Conservation (phyloP, 2,329 filamentous ascomycete species). For the Venturia nashicola region DNA sequence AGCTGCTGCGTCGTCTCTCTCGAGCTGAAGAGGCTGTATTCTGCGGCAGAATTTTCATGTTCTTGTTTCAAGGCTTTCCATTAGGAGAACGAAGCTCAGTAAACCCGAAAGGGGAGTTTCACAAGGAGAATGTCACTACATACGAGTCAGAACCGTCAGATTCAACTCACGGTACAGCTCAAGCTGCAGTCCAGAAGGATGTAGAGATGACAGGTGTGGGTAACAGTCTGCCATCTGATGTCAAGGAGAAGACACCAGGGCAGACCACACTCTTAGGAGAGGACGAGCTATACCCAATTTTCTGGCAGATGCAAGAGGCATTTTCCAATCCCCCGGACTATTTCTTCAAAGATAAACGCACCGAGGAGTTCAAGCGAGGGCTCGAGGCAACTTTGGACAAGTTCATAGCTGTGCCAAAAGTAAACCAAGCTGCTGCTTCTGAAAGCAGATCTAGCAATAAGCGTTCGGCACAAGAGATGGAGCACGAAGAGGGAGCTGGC, state of each 20-base stretch:
- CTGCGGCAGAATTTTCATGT: conserved; percentile 95
- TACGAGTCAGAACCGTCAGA: conserved; percentile 50
- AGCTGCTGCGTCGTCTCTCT: conserved; percentile 84
- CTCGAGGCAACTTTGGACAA: conserved; percentile 53
- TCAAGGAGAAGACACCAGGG: conserved; percentile 30
- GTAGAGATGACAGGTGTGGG: conserved; percentile 6
- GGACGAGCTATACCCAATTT: conserved; percentile 72
- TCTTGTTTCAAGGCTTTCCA: conserved; percentile 95
- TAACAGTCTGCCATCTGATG: conserved; percentile 22
- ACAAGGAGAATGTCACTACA: conserved; percentile 83
- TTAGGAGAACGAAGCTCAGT: conserved; percentile 95
- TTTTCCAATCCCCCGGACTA: conserved; percentile 79
- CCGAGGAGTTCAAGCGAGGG: conserved; percentile 45
- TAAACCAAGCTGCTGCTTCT: conserved; percentile 57
- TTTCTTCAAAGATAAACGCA: conserved; percentile 32
- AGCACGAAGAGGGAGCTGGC: conserved; percentile 50
- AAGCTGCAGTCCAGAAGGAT: conserved; percentile 50
- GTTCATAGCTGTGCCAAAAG: conserved; percentile 60
- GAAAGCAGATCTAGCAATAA: conserved; percentile 56
- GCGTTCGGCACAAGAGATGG: conserved; percentile 52
- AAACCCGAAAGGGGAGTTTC: conserved; percentile 90
- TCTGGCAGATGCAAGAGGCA: conserved; percentile 85
- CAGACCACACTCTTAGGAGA: conserved; percentile 37
- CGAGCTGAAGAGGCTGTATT: conserved; percentile 94
- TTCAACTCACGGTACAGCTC: conserved; percentile 24